phyloP scores from a whole-genome alignment of 345 rosid species.

The Cardiospermum halicacabum region DNA sequence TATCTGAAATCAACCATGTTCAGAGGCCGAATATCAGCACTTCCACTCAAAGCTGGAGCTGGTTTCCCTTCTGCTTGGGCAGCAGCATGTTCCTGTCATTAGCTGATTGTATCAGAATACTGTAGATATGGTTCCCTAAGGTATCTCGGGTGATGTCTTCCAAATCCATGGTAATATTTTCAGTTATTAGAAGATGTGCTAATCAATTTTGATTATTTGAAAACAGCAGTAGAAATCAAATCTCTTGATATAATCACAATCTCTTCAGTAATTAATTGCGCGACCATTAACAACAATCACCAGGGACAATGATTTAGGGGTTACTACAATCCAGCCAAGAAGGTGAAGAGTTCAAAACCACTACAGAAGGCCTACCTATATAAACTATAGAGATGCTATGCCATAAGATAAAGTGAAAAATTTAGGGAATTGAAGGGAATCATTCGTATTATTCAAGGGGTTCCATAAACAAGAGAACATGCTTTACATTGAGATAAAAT shows the following conservation, averaged over 20 bases:
- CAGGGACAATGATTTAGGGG: background rate
- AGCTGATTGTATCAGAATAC: slow-evolving; percentile 1
- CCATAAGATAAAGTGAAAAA: background rate
- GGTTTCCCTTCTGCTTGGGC: slow-evolving; percentile 73
- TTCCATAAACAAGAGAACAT: background rate
- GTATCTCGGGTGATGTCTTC: background rate
- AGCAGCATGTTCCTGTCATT: slow-evolving; percentile 62
- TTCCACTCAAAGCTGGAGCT: slow-evolving; percentile 64
- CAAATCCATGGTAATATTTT: background rate
- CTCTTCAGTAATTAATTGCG: background rate
- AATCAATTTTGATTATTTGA: background rate
- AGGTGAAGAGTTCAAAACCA: background rate
- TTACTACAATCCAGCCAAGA: background rate
- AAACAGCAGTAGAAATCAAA: background rate
- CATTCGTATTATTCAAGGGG: no score
- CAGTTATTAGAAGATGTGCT: background rate
- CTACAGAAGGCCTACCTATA: background rate
- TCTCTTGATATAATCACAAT: background rate
- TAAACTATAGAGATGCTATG: background rate
- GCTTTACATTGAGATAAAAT: background rate
- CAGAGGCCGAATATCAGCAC: slow-evolving; percentile 66
- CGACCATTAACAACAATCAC: background rate
- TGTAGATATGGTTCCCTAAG: background rate
- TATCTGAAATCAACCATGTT: slow-evolving; percentile 76
- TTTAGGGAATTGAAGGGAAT: no score